Evolutionary conservation across 2,329 filamentous ascomycete species (phyloP).

Genomic region (Sarocladium oryzae): DNA sequence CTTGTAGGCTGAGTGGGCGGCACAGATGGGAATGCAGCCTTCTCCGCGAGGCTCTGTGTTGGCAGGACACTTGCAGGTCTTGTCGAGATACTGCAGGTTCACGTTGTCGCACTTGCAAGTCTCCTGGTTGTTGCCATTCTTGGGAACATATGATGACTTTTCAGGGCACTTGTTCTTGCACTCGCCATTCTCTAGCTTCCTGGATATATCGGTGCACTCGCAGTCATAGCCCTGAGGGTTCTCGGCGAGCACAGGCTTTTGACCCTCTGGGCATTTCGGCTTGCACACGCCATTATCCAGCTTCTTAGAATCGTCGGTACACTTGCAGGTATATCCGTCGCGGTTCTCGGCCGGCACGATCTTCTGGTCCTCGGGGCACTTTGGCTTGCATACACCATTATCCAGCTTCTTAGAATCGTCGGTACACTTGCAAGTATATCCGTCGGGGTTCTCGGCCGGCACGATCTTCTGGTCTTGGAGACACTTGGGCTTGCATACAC

Average conservation of each 20-base stretch:
- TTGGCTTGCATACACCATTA: no score
- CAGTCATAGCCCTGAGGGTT: no score
- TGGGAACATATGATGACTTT: background rate
- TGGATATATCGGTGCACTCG: no score
- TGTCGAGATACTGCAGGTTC: background rate
- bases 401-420: no score
- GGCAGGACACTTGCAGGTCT: background rate
- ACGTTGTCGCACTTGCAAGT: conserved; percentile 5
- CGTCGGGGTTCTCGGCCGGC: no score
- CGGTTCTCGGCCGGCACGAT: background rate
- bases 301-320: background rate
- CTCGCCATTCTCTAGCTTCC: no score
- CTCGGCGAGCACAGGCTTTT: no score
- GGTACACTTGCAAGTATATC: no score
- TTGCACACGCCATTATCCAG: background rate
- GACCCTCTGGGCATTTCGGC: background rate
- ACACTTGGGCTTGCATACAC: background rate
- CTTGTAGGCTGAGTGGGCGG: background rate
- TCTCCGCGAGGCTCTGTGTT: background rate
- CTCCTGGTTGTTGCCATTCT: background rate
- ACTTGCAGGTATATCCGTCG: background rate
- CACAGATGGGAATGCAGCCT: background rate
- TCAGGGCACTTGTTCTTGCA: no score
- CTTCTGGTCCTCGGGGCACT: no score
- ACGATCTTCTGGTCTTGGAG: background rate